phyloP scores from a whole-genome alignment of 2,329 filamentous ascomycete genomes.

The Macrophomina pseudophaseolina region DNA sequence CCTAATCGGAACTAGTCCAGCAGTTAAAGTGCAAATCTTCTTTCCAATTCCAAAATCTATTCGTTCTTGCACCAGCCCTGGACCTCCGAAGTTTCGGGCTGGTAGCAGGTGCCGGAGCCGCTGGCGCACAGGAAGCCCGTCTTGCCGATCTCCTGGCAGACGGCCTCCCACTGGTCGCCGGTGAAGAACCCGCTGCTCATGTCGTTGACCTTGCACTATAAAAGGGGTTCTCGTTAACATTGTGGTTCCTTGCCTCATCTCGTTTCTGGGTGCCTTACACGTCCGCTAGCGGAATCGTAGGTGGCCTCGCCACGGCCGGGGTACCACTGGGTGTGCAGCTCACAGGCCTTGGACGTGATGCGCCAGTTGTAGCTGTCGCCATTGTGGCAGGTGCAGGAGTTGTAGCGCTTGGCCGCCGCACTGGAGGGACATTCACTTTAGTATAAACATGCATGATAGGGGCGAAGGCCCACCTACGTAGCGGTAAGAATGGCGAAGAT shows the following conservation, averaged over 20 bases:
- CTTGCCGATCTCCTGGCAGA: constrained; percentile 9
- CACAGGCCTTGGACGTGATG: background rate
- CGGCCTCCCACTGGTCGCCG: constrained; percentile 5
- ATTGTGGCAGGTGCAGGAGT: constrained; percentile 8
- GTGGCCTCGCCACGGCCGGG: background rate
- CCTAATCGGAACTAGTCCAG: background rate
- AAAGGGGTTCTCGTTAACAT: background rate
- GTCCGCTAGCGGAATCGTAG: constrained; percentile 6
- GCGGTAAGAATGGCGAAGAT: background rate
- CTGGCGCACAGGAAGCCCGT: background rate
- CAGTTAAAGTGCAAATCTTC: background rate
- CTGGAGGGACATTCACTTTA: background rate
- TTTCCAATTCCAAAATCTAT: background rate
- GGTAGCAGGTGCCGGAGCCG: constrained; percentile 5
- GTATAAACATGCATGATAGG: background rate
- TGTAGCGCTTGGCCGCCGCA: constrained; percentile 1
- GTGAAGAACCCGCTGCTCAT: background rate
- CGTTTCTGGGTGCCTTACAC: background rate
- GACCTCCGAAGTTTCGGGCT: background rate
- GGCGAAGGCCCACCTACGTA: background rate
- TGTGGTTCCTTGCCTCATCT: background rate
- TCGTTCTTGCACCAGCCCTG: constrained; percentile 9
- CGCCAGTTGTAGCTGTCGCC: constrained; percentile 15
- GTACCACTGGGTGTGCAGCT: constrained; percentile 2
- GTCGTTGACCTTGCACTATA: constrained; percentile 1